Percentiles rank a stretch among this genome's conserved stretches.
Evolutionary conservation across 116 monocot species (phyloP).

Genomic region (Dioscorea cayenensis): DNA sequence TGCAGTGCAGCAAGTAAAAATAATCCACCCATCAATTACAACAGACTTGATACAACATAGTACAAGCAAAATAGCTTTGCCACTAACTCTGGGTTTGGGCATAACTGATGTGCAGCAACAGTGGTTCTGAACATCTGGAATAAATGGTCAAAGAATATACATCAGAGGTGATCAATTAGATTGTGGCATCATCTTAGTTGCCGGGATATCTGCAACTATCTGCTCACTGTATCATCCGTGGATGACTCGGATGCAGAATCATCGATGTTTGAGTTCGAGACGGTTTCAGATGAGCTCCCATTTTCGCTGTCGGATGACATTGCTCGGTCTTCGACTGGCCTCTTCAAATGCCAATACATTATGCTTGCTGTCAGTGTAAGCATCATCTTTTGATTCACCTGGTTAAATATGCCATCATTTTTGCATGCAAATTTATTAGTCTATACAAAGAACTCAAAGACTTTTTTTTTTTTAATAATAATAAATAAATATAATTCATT

Average conservation of each 20-base stretch:
- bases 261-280: conserved; percentile 52
- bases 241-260: conserved; percentile 85
- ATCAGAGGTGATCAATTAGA: background rate
- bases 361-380: conserved; percentile 42
- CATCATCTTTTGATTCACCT: conserved; percentile 61
- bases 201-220: conserved; percentile 14
- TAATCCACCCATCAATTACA: too few relatives aligned
- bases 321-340: conserved; percentile 9
- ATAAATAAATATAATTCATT: too few relatives aligned
- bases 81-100: too few relatives aligned
- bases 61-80: too few relatives aligned
- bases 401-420: background rate
- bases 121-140: too few relatives aligned
- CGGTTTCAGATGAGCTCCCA: conserved; percentile 32
- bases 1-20: too few relatives aligned
- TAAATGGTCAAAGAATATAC: background rate
- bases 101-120: too few relatives aligned
- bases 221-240: conserved; percentile 39
- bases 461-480: too few relatives aligned
- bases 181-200: background rate
- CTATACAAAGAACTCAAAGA: too few relatives aligned
- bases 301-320: conserved; percentile 17
- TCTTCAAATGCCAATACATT: conserved; percentile 41
- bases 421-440: too few relatives aligned
- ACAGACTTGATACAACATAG: too few relatives aligned